Percentiles rank a stretch among this genome's conserved stretches.
These are phyloP conservation scores for Xylaria nigripes DNA, from an alignment of 495 filamentous ascomycete species.

Conservation along the genomic window DNA sequence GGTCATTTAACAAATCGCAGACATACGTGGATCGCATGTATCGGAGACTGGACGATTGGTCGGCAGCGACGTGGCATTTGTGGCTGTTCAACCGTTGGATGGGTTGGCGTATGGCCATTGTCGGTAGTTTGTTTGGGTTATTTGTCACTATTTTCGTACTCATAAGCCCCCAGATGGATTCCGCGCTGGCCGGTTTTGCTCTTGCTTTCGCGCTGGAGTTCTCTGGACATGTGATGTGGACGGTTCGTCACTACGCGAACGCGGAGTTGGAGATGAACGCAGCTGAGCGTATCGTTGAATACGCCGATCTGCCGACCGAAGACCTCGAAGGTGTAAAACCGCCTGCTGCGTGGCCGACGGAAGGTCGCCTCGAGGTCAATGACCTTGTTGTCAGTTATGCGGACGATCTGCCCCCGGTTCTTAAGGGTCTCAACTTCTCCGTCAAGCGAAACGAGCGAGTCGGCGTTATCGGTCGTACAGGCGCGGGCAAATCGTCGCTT, in stretches of 20 bases:
- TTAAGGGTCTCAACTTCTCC: constrained; percentile 66
- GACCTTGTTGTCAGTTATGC: constrained; percentile 72
- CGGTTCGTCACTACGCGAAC: constrained; percentile 53
- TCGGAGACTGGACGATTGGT: constrained; percentile 54
- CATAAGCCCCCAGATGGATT: constrained; percentile 53
- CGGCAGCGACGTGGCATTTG: constrained; percentile 54
- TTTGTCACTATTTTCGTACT: constrained; percentile 60
- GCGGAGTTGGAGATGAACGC: constrained; percentile 79
- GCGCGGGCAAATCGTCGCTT: constrained; percentile 78
- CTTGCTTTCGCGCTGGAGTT: constrained; percentile 52
- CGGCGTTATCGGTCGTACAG: constrained; percentile 79
- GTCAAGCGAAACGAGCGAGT: constrained; percentile 66
- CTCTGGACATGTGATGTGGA: constrained; percentile 47
- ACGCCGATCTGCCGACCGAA: constrained; percentile 63
- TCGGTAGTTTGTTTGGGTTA: constrained; percentile 62
- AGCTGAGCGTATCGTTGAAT: constrained; percentile 75
- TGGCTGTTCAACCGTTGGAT: constrained; percentile 72
- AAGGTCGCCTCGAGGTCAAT: constrained; percentile 64
- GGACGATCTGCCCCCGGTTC: constrained; percentile 61
- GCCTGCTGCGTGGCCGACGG: constrained; percentile 72
- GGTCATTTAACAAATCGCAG: constrained; percentile 58
- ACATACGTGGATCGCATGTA: constrained; percentile 62
- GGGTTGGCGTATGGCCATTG: constrained; percentile 57
- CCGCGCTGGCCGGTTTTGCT: constrained; percentile 74
- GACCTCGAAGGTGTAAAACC: constrained; percentile 49